A percentile compares a stretch with the other conserved stretches of the same genome.
Evolutionary conservation across 2,329 filamentous ascomycete genomes (phyloP).

Genomic region (Cordyceps tenuipes): DNA sequence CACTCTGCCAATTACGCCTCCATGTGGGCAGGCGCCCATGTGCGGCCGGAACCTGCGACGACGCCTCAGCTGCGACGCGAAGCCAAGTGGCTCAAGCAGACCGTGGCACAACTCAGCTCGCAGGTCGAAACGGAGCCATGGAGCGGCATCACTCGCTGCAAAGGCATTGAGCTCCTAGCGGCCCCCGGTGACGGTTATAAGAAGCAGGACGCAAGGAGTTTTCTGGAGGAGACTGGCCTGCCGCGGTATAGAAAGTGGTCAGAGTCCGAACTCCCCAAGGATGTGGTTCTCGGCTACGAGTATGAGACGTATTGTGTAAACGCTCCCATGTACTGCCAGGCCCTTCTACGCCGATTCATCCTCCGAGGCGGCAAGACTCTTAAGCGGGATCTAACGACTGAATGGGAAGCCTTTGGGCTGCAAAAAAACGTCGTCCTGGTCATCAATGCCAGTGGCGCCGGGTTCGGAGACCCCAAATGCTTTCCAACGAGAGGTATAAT

Average conservation of each 20-base stretch:
- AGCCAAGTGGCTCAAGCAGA: constrained; percentile 24
- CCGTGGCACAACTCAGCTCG: constrained; percentile 19
- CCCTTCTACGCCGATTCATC: constrained; percentile 24
- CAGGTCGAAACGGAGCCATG: constrained; percentile 19
- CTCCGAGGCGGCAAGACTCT: constrained; percentile 22
- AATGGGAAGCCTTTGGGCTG: constrained; percentile 25
- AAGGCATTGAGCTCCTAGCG: constrained; percentile 45
- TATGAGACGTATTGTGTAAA: constrained; percentile 49
- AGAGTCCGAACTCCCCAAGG: constrained; percentile 30
- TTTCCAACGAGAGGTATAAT: constrained; percentile 27
- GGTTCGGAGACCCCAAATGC: constrained; percentile 24
- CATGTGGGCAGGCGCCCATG: constrained; percentile 50
- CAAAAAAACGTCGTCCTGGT: constrained; percentile 19
- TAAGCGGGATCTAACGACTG: constrained; percentile 21
- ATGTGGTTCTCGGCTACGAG: constrained; percentile 38
- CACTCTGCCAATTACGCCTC: constrained; percentile 41
- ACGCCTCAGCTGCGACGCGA: constrained; percentile 25
- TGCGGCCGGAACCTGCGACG: constrained; percentile 38
- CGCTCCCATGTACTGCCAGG: constrained; percentile 44
- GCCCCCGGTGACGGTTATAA: constrained; percentile 31
- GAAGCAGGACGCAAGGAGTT: constrained; percentile 20
- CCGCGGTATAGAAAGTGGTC: constrained; percentile 22
- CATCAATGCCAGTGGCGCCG: constrained; percentile 27
- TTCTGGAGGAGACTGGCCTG: constrained; percentile 22
- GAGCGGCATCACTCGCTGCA: constrained; percentile 40